phyloP scores from a whole-genome alignment of 2,329 filamentous ascomycete genomes.

The Aspergillus aculeatinus region DNA sequence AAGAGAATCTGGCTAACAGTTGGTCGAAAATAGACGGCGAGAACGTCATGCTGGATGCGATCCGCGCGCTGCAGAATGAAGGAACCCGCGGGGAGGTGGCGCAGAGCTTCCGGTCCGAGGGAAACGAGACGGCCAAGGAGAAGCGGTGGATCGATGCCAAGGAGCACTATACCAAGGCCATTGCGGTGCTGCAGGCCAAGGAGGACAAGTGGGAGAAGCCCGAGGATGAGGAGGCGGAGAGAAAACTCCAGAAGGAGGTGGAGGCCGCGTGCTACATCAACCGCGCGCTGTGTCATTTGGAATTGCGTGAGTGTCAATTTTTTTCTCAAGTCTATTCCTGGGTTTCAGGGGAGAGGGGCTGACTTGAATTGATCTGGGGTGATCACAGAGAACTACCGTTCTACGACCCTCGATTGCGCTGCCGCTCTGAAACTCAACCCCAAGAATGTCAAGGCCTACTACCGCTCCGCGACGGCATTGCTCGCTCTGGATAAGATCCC shows the following conservation, averaged over 20 bases:
- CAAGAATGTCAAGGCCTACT: conserved; percentile 84
- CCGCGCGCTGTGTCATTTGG: conserved; percentile 83
- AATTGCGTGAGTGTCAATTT: conserved; percentile 56
- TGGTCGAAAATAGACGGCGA: conserved; percentile 54
- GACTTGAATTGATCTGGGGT: conserved; percentile 1
- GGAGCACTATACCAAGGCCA: conserved; percentile 88
- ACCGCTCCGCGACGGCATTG: conserved; percentile 76
- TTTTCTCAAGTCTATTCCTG: no score
- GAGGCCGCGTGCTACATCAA: conserved; percentile 81
- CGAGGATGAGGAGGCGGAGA: conserved; percentile 57
- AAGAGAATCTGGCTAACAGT: not conserved
- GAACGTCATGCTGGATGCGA: conserved; percentile 79
- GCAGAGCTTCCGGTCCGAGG: conserved; percentile 81
- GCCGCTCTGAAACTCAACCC: conserved; percentile 75
- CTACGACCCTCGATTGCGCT: conserved; percentile 81
- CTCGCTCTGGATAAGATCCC: conserved; percentile 72
- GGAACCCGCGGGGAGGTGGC: conserved; percentile 83
- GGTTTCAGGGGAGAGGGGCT: no score
- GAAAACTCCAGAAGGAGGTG: conserved; percentile 61
- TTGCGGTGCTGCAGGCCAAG: conserved; percentile 67
- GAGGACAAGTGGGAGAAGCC: conserved; percentile 55
- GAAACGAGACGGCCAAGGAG: conserved; percentile 80
- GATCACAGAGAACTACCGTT: conserved; percentile 72
- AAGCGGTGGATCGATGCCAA: conserved; percentile 78
- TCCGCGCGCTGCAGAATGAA: conserved; percentile 89